A percentile compares a stretch with the other conserved stretches of the same genome.
phyloP scores from a whole-genome alignment of 768 basidiomycete genomes.

The Lactarius psammicola region DNA sequence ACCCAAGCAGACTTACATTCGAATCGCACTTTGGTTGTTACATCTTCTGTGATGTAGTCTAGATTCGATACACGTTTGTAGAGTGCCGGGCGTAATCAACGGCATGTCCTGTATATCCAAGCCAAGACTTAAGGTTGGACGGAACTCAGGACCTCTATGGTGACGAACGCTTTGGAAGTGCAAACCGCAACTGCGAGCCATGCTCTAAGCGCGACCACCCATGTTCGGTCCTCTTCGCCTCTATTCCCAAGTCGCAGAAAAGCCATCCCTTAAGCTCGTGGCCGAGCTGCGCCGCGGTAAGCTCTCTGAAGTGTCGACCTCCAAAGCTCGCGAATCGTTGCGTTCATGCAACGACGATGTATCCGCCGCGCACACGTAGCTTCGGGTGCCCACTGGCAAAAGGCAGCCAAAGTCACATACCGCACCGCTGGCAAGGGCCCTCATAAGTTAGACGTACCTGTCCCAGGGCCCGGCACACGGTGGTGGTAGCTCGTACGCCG shows the following conservation, averaged over 20 bases:
- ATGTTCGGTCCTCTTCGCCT: slow-evolving; percentile 32
- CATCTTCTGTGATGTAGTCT: no score
- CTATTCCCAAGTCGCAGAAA: slow-evolving; percentile 55
- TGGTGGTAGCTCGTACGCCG: slow-evolving; percentile 75
- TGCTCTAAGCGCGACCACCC: slow-evolving; percentile 15
- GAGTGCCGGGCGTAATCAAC: no score
- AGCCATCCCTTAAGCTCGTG: slow-evolving; percentile 72
- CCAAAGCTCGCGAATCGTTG: slow-evolving; percentile 80
- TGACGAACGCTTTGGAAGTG: background rate
- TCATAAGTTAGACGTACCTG: no score
- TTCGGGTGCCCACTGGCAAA: slow-evolving; percentile 81
- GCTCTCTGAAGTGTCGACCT: slow-evolving; percentile 74
- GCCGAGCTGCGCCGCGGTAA: slow-evolving; percentile 87
- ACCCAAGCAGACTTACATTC: no score
- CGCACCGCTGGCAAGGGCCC: slow-evolving; percentile 73
- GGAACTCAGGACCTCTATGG: background rate
- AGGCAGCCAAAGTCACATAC: slow-evolving; percentile 81
- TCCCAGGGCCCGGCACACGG: no score
- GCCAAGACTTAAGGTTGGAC: background rate
- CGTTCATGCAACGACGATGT: slow-evolving; percentile 75
- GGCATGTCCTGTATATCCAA: no score
- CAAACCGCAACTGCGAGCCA: background rate
- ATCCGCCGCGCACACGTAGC: slow-evolving; percentile 72
- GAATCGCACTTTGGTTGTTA: no score
- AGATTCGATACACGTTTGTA: no score